Base-by-base conservation (phyloP, 2,329 filamentous ascomycete genomes). In the Diaporthe sp. region DNA sequence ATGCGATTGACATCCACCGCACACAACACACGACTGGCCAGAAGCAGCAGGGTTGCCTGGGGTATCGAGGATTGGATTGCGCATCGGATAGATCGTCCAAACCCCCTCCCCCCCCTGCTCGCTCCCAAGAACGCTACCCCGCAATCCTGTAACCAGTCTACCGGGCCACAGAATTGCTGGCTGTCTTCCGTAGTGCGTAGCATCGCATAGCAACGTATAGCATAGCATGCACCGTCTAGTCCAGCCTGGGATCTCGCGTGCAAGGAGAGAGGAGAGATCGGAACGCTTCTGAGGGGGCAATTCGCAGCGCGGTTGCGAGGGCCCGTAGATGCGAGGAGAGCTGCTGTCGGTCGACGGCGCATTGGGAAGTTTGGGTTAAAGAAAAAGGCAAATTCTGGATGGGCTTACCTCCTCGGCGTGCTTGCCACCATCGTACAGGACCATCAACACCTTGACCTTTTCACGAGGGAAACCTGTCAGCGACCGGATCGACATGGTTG, bases 401-500 rank as follows among this genome's bases (percentile, higher is more conserved):
- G 37, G 61, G 84, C 88, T 85, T 84, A 97, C 95, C 83, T 98
- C 90, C 87, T 94, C 88, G 88, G 96, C 95, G 89, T 98, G 95
- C 88, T 95, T 89, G 84, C 92, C 91, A 85, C 95, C 96, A 87
- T 98, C 96, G 90, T 98, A 98, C 81, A 98, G 91, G 81, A 98
- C 94, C 83, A 96, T 90, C 84, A 98, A 93, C 87, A 98, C 94
- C 89, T 98, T 98, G 89, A 96, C 96, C 95, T 98, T 85, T 86
- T 86, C 83, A 83, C 82, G 84, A 81, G 73, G 69, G 39, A 80
- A 78, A 77, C 85, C 85, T 81, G 88, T 89, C 82, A 89, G 88
- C 86, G 86, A 90, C 87, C 91, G 91, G 80, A 88, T 88, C 79
- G 92, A 88, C 83, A 90, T 89, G 77, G 58, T 62, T 31, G 75